These are phyloP conservation scores for Xylaria digitata DNA, from an alignment of 2,329 filamentous ascomycete genomes.

Conservation along the genomic window DNA sequence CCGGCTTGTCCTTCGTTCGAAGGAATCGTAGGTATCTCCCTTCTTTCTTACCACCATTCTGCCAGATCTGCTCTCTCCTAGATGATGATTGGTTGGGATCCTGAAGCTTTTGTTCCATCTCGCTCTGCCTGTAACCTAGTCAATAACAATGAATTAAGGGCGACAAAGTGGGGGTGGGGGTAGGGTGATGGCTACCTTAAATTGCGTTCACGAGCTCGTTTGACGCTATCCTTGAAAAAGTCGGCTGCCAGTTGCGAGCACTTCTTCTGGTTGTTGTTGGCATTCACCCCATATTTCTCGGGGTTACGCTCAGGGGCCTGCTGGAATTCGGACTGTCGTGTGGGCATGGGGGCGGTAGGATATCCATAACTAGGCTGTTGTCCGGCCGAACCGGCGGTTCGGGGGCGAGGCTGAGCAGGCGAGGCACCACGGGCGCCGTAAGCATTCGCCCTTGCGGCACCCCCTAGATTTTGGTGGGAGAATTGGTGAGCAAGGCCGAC, in stretches of 20 bases:
- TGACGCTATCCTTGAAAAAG: conserved; percentile 99
- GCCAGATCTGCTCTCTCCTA: conserved; percentile 86
- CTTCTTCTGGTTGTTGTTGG: conserved; percentile 77
- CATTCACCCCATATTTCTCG: conserved; percentile 75
- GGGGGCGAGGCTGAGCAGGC: conserved; percentile 76
- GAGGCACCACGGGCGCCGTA: conserved; percentile 76
- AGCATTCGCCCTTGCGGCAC: conserved; percentile 74
- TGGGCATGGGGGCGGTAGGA: conserved; percentile 74
- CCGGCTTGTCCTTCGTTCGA: conserved; percentile 89
- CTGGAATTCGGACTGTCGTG: conserved; percentile 75
- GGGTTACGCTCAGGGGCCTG: conserved; percentile 87
- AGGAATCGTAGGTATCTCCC: conserved; percentile 94
- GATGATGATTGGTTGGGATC: conserved; percentile 79
- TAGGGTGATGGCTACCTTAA: conserved; percentile 71
- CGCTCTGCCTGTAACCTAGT: conserved; percentile 75
- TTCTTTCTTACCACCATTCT: conserved; percentile 86
- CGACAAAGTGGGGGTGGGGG: background rate
- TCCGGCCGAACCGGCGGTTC: conserved; percentile 79
- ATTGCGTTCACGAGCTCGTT: conserved; percentile 93
- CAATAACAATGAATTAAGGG: conserved; percentile 33
- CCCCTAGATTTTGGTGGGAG: conserved; percentile 92
- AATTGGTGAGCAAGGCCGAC: conserved; percentile 95
- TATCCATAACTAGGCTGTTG: conserved; percentile 73
- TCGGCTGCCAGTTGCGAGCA: conserved; percentile 79
- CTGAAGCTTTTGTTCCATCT: conserved; percentile 86